Conservation (phyloP, 768 basidiomycete species). For the Suillus weaverae region DNA sequence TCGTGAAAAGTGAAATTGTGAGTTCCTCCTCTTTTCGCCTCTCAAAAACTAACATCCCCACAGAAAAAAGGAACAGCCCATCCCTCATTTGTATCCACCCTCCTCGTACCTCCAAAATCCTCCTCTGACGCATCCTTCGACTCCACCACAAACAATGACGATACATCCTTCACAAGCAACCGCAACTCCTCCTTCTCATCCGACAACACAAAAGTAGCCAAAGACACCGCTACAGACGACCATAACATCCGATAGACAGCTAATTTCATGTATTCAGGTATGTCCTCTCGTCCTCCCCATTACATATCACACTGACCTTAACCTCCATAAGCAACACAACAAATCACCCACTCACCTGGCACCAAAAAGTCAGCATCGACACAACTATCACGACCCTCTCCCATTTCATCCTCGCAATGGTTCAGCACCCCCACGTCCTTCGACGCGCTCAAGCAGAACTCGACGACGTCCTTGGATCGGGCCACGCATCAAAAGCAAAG, state of each 20-base stretch:
- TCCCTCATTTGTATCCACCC: conserved; percentile 46
- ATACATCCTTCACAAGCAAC: not conserved
- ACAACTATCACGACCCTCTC: conserved; percentile 58
- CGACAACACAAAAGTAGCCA: not conserved
- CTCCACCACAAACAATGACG: not conserved
- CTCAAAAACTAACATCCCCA: not conserved
- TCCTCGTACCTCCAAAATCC: conserved; percentile 49
- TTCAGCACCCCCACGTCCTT: conserved; percentile 56
- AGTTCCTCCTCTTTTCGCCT: conserved; percentile 31
- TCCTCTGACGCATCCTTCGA: not conserved
- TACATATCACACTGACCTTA: not conserved
- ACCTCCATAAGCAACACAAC: too few species aligned
- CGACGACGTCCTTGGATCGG: conserved; percentile 51
- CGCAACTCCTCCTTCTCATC: not conserved
- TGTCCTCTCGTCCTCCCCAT: not conserved
- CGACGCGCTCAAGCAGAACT: conserved; percentile 64
- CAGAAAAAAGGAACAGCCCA: conserved; percentile 39
- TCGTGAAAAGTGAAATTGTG: conserved; percentile 60
- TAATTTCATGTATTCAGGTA: conserved; percentile 73
- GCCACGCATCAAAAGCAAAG: conserved; percentile 19
- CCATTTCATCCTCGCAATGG: conserved; percentile 69
- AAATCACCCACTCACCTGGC: not conserved
- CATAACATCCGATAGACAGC: conserved; percentile 79
- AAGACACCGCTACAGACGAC: conserved; percentile 30
- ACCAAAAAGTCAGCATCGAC: conserved; percentile 50